Evolutionary conservation across 1,284 basidiomycete genomes (phyloP), one percentile per base, ranked within the genome.

Genomic region (Apiotrichum montevideense): DNA sequence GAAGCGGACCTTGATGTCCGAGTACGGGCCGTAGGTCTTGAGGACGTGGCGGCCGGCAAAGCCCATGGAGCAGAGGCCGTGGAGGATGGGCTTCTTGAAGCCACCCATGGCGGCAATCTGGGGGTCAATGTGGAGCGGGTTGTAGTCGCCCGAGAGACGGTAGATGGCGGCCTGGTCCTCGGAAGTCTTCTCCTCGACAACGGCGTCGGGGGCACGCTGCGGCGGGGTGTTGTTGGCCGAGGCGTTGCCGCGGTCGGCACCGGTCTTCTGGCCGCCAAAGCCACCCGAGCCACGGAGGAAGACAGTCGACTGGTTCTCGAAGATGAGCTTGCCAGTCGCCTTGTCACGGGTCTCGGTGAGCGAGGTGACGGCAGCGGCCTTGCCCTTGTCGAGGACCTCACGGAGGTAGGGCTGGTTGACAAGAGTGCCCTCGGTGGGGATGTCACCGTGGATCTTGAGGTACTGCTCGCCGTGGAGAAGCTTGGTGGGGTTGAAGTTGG

Each of bases 401-500:
- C 78, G 62, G 44, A 82, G 68, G 55, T 74, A 83, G 9, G 86
- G 82, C 67, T 87, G 81, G 74, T 84, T 95, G 44, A 91, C 81
- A 39, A 98, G 79, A n/a, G 86, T 85, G 3, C 85, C 94, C 61
- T 82, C 86, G 0, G 90, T 92, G 0, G 95, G 94, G 63, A 98
- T 90, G 0, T 87, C 85, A 1, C 80, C 85, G 71, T 90, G 88
- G 77, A 98, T 92, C 61, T 85, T 81, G 61, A 99, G 80, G 76
- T 91, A 98, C 73, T 98, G 96, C 76, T 99, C 95, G 57, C 95
- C 95, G 76, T 99, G 96, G 34, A 99, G 82, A n/a, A 98, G 81
- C 79, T 93, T 97, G 60, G 92, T 89, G 21, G 91, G 92, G 73
- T 92, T 94, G 79, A 87, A 98, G 78, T 97, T 90, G 32, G 95